Percentiles rank a stretch among this genome's conserved stretches.
These are phyloP conservation scores for Alternaria arborescens DNA, from an alignment of 2,329 filamentous ascomycete genomes.

Conservation along the genomic window DNA sequence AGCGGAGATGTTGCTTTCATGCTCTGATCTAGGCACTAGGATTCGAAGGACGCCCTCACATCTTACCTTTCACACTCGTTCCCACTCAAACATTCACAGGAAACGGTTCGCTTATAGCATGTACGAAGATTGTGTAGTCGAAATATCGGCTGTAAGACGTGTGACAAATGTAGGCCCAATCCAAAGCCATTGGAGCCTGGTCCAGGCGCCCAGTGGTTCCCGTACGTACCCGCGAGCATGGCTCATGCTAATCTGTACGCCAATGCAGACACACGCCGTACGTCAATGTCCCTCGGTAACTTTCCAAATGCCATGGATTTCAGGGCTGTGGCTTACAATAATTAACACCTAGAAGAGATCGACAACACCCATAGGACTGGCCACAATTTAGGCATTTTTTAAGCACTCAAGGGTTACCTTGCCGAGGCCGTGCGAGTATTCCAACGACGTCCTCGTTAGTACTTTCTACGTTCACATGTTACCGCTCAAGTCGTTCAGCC, in stretches of 20 bases:
- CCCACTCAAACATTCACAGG: neutral
- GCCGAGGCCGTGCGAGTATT: neutral
- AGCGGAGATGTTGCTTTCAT: neutral
- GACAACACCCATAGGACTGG: neutral
- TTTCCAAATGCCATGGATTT: conserved; percentile 1
- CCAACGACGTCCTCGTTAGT: neutral
- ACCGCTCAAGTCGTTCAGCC: neutral
- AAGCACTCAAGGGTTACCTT: neutral
- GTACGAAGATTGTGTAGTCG: neutral
- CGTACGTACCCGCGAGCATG: neutral
- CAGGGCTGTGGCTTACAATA: conserved; percentile 1
- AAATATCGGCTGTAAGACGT: neutral
- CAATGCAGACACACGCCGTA: neutral
- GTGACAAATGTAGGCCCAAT: neutral
- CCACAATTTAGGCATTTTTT: neutral
- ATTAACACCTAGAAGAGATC: conserved; percentile 1
- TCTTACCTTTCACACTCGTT: neutral
- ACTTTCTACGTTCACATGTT: neutral
- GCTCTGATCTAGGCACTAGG: neutral
- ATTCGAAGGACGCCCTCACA: neutral
- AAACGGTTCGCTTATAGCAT: neutral
- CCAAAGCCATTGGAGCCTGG: neutral
- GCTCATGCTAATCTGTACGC: neutral
- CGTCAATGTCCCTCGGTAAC: conserved; percentile 6
- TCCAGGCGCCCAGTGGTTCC: neutral